Conservation (phyloP, 2,329 filamentous ascomycete species). For the Pseudogymnoascus sp. region DNA sequence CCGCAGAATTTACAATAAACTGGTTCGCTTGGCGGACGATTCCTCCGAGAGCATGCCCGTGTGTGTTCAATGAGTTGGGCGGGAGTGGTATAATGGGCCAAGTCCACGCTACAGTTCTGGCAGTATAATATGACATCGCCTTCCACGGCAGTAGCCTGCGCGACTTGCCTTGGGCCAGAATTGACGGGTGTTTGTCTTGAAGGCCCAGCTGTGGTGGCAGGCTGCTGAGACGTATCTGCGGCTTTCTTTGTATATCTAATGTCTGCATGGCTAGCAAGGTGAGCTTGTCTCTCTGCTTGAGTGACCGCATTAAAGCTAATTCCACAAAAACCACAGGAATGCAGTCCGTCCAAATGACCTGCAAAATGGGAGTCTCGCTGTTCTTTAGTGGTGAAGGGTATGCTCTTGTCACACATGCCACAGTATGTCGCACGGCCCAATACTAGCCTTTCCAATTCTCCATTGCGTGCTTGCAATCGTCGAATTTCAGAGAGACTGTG, state of each 20-base stretch:
- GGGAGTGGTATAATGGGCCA: not conserved
- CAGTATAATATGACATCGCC: not conserved
- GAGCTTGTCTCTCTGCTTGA: not conserved
- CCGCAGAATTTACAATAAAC: not conserved
- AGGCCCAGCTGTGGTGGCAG: not conserved
- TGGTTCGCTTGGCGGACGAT: not conserved
- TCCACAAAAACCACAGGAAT: not conserved
- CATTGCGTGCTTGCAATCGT: not conserved
- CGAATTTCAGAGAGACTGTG: not conserved
- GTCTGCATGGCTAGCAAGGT: not conserved
- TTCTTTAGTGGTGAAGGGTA: not conserved
- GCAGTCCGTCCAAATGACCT: not conserved
- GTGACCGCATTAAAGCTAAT: not conserved
- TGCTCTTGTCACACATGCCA: not conserved
- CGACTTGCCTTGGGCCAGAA: not conserved
- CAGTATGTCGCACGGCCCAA: not conserved
- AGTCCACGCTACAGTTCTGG: not conserved
- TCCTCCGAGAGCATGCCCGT: not conserved
- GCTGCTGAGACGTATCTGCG: not conserved
- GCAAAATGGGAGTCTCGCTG: not conserved
- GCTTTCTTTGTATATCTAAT: not conserved
- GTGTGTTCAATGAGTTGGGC: not conserved
- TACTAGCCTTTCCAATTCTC: not conserved
- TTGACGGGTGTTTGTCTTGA: not conserved
- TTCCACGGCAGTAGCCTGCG: not conserved